Evolutionary conservation across 768 basidiomycete genomes (phyloP), one percentile per base, ranked within the genome.

Genomic region (Clathrus columnatus): DNA sequence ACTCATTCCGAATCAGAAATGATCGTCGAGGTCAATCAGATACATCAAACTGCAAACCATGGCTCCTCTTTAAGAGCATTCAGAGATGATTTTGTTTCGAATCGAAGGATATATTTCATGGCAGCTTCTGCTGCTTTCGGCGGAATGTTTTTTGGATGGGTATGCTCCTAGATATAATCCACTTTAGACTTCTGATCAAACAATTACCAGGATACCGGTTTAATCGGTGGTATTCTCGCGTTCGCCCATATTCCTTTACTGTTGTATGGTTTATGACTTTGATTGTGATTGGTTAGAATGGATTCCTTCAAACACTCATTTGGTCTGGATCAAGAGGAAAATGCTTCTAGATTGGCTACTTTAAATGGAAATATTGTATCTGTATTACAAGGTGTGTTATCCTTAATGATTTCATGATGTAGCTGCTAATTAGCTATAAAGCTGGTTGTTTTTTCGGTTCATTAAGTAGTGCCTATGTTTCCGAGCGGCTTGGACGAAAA

Each of bases 341-440:
- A 71, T 1, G 58, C 61, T n/a, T 69, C 72, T 7, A 65, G 64
- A 26, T 3, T 53, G 3, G 76, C 77, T 20, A 63, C 72, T 51
- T 56, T 80, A 24, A 69, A 68, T 32, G 79, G 78, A 5, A 76
- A 79, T 57, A 76, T 80, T 24, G 79, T 80, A n/a, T 68, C 78
- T 0, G 67, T 77, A 26, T 61, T 79, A 23, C 78, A 79, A 55
- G 75, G 68, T 2, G 76, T 77, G 29, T 18, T 44, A 21, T 14
- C n/a, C 32, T 51, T 60, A 17, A 50, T 50, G n/a, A 41, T 46
- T 5, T 29, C 43, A 16, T 26, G 14, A 18, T 32, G 20, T 24
- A 18, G 27, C 52, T 11, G 14, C 50, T 46, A 16, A 27, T 36
- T 18, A 28, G n/a, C 32, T 36, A 32, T 50, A 17, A 46, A 50